phyloP scores from a whole-genome alignment of 192 early-diverging fungal species.

The Spizellomyces punctatus region DNA sequence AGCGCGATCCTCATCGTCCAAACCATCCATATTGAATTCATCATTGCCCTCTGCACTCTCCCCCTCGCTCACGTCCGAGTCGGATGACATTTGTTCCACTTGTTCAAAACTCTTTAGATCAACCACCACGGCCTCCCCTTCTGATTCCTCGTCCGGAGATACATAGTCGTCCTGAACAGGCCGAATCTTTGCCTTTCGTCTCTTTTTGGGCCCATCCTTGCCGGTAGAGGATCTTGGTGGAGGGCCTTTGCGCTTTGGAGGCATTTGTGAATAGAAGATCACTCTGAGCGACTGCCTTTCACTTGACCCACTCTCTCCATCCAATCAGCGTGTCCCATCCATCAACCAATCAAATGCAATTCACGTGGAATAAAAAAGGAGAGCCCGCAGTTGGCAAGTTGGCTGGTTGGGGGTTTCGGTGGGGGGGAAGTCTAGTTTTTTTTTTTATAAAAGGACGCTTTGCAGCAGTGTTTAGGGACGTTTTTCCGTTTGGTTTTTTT shows the following conservation, averaged over 20 bases:
- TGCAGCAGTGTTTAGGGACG: no score
- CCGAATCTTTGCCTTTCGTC: neutral
- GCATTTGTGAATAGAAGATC: neutral
- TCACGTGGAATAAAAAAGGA: no score
- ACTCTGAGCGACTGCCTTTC: no score
- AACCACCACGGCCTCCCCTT: neutral
- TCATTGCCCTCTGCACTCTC: conserved; percentile 39
- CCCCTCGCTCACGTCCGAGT: conserved; percentile 25
- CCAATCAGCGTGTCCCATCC: no score
- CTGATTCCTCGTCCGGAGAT: conserved; percentile 19
- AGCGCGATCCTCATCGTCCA: conserved; percentile 35
- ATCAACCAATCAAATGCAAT: no score
- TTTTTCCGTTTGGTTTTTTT: no score
- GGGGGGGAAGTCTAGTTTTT: no score
- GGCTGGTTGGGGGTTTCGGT: no score
- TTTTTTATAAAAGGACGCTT: no score
- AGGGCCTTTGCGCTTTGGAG: conserved; percentile 20
- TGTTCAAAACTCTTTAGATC: neutral
- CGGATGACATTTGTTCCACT: neutral
- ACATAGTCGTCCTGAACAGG: conserved; percentile 15
- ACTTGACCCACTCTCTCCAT: no score
- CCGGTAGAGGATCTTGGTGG: neutral
- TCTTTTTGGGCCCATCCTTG: neutral
- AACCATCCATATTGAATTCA: conserved; percentile 44
- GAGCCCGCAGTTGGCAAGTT: no score